Percentiles rank a stretch among this genome's conserved stretches.
These are phyloP conservation scores for Aurantiochytrium sp. DNA, from an alignment of 108 stramenopile species.

Conservation along the genomic window DNA sequence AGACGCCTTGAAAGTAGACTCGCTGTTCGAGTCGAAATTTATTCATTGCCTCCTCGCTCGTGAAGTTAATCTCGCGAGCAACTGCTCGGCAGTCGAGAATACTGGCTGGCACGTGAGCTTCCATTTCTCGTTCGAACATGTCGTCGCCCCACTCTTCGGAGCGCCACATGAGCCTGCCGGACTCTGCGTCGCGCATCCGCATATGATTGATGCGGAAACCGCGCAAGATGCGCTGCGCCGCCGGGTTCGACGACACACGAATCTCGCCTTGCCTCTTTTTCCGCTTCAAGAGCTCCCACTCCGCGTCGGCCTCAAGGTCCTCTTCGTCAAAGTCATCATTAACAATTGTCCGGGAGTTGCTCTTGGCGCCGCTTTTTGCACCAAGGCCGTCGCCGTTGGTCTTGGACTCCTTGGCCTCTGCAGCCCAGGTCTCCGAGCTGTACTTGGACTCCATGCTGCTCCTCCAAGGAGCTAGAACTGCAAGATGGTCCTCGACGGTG, in stretches of 20 bases:
- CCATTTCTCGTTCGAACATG: slow-evolving; percentile 14
- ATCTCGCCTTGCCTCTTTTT: not conserved
- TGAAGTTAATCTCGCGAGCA: slow-evolving; percentile 52
- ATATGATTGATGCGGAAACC: slow-evolving; percentile 48
- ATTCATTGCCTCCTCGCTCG: slow-evolving; percentile 29
- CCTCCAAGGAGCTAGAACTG: too few relatives aligned
- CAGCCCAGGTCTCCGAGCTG: too few relatives aligned
- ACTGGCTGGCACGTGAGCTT: slow-evolving; percentile 27
- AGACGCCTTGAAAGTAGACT: slow-evolving; percentile 24
- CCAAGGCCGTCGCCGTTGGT: too few relatives aligned
- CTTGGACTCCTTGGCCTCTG: too few relatives aligned
- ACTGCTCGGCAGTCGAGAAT: slow-evolving; percentile 50
- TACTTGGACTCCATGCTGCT: too few relatives aligned
- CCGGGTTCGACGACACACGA: not conserved
- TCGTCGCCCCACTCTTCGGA: slow-evolving; percentile 38
- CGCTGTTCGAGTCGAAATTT: slow-evolving; percentile 50
- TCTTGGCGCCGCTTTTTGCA: too few relatives aligned
- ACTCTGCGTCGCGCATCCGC: slow-evolving; percentile 57
- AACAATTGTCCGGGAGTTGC: too few relatives aligned
- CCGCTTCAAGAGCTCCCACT: slow-evolving; percentile 13
- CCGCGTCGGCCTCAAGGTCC: not conserved
- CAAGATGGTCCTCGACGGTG: too few relatives aligned
- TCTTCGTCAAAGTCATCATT: not conserved
- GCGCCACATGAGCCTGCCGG: slow-evolving; percentile 46
- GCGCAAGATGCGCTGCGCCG: not conserved